Base-by-base conservation (phyloP, 1,284 basidiomycete species). In the Cryptococcus sp. region DNA sequence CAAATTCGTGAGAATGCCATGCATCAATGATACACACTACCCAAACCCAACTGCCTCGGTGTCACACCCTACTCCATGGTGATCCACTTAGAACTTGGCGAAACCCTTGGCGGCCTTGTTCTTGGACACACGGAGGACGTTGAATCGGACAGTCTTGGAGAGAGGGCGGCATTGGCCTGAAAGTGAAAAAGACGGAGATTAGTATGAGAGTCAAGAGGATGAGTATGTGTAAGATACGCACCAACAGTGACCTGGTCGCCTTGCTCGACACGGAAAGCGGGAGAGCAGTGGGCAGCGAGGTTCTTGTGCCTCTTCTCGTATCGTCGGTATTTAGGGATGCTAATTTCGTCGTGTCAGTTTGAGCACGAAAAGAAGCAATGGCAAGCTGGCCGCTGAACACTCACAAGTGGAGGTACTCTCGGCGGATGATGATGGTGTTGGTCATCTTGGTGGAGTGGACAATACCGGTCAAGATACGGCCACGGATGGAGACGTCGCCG, bases 231-330 rank as follows among this genome's bases (percentile, higher is more conserved):
- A 1, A 38, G 19, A 38, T n/a, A 66, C 64, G 56, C 47, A 65
- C 70, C 95, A 71, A 98, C 93, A 73, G 94, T 98, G 71, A 99
- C 95, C 66, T 84, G 83, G 80, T 99, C 96, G 59, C 95, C 95
- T 52, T 86, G 42, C 76, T 94, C 91, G 61, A 90, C 89, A 85
- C 96, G 96, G 92, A 99, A 99, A 61, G 94, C 93, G 57, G 96
- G 96, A 53, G 94, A 98, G 75, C 92, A 87, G 81, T 99, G 96
- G 58, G 88, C 96, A 52, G 95, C 90, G 77, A 99, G 81, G 86
- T 99, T 99, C 85, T 95, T 96, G 87, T 99, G 96, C 75, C 92
- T 84, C 83, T 94, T 94, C 83, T 94, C 91, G 80, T 93, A 94
- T 84, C 91, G 91, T 84, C 90, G 92, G 87, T 99, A 99, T 86